Percentiles rank a stretch among this genome's conserved stretches.
These are phyloP conservation scores for Paecilomyces sp. DNA, from an alignment of 2,329 filamentous ascomycete species.

Conservation along the genomic window DNA sequence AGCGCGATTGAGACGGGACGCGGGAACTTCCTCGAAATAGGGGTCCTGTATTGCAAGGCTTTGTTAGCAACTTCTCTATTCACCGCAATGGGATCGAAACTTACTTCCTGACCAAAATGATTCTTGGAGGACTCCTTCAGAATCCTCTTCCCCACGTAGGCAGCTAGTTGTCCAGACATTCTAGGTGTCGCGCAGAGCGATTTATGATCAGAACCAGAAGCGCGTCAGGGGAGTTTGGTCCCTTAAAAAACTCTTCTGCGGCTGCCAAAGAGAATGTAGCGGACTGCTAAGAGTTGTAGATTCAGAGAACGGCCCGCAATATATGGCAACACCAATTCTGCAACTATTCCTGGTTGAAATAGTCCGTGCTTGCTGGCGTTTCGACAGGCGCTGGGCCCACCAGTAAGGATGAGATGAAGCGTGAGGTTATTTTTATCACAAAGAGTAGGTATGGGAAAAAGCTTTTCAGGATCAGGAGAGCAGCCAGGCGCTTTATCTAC, in stretches of 20 bases:
- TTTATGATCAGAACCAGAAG: neutral
- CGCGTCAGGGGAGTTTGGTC: neutral
- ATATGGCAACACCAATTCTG: neutral
- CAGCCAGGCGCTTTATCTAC: neutral
- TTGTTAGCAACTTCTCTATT: neutral
- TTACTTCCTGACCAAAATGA: constrained; percentile 35
- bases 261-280: neutral
- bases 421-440: neutral
- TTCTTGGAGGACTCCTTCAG: constrained; percentile 33
- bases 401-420: neutral
- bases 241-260: neutral
- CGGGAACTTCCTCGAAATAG: constrained; percentile 76
- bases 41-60: constrained; percentile 58
- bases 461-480: neutral
- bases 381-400: neutral
- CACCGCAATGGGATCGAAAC: neutral
- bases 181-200: neutral
- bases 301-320: neutral
- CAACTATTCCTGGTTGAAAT: neutral
- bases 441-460: neutral
- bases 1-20: constrained; percentile 60
- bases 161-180: constrained; percentile 14
- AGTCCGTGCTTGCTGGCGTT: neutral
- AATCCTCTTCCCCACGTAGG: constrained; percentile 24
- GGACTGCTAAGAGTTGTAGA: neutral